phyloP scores from a whole-genome alignment of 345 rosid species.

The Boechera retrofracta region DNA sequence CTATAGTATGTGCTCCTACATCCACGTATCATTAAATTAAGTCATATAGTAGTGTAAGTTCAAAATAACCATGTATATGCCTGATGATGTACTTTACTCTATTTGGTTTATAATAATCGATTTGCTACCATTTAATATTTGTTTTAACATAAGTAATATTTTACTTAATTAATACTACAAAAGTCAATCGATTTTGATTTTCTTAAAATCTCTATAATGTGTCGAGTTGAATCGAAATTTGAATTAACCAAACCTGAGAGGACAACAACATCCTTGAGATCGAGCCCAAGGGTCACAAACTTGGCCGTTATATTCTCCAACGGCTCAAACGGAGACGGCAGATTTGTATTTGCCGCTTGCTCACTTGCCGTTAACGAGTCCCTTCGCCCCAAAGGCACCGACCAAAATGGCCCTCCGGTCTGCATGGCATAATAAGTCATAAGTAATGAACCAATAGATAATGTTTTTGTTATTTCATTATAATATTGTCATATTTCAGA shows the following conservation, averaged over 20 bases:
- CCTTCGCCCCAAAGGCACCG: conserved; percentile 62
- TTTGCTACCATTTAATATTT: not conserved
- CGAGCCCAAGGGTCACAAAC: conserved; percentile 80
- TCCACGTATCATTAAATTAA: not conserved
- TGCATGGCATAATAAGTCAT: conserved; percentile 35
- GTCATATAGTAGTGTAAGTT: not conserved
- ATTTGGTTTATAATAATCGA: not conserved
- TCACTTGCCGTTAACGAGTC: conserved; percentile 75
- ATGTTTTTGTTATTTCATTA: not conserved
- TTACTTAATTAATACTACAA: not conserved
- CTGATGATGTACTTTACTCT: not conserved
- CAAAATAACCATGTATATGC: conserved; percentile 1
- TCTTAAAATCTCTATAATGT: not conserved
- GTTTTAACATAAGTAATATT: not conserved
- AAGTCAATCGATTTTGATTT: not conserved
- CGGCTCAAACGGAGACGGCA: conserved; percentile 81
- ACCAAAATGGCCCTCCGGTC: conserved; percentile 84
- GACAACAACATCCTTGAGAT: conserved; percentile 81
- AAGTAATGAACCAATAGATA: not conserved
- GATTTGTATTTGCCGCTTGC: conserved; percentile 65
- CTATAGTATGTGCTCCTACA: conserved; percentile 88
- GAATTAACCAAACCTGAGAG: conserved; percentile 68
- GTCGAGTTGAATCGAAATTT: not conserved
- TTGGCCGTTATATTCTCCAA: conserved; percentile 67
- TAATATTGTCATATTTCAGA: not conserved